A percentile compares a stretch with the other conserved stretches of the same genome.
These are phyloP conservation scores for Thalia dealbata DNA, from an alignment of 176 grass and related monocot species.

Conservation along the genomic window DNA sequence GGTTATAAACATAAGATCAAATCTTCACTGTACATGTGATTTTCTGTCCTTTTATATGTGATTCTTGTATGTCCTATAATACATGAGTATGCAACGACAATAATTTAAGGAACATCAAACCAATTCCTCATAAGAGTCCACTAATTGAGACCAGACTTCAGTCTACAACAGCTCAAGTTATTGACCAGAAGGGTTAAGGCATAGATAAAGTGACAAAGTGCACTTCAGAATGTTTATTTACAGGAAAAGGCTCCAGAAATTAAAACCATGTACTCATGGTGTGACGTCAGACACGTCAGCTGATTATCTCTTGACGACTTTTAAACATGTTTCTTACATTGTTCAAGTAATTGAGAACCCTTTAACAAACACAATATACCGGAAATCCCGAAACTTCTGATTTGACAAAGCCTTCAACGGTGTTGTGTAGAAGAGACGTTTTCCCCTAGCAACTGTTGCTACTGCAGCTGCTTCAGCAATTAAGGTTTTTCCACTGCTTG, in stretches of 20 bases:
- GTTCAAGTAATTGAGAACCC: too few relatives aligned
- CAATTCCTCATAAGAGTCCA: too few relatives aligned
- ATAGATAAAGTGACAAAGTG: neutral
- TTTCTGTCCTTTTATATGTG: too few relatives aligned
- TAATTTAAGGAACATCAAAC: too few relatives aligned
- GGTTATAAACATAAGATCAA: too few relatives aligned
- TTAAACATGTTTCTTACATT: neutral
- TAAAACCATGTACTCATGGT: too few relatives aligned
- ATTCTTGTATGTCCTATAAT: too few relatives aligned
- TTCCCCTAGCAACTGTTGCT: constrained; percentile 73
- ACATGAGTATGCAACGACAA: too few relatives aligned
- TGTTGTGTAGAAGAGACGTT: constrained; percentile 84
- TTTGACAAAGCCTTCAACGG: constrained; percentile 95
- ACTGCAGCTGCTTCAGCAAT: constrained; percentile 94
- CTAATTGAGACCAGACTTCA: too few relatives aligned
- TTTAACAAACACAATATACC: constrained; percentile 28
- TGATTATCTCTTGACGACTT: neutral
- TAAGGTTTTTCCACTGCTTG: constrained; percentile 93
- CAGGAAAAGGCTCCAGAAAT: neutral
- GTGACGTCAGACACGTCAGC: neutral
- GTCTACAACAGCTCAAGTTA: too few relatives aligned
- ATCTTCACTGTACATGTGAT: too few relatives aligned
- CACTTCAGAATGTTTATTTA: neutral
- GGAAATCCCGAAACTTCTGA: constrained; percentile 89
- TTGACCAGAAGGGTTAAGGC: too few relatives aligned